Base-by-base conservation (phyloP, 345 rosid species). In the Dipteronia sinensis region DNA sequence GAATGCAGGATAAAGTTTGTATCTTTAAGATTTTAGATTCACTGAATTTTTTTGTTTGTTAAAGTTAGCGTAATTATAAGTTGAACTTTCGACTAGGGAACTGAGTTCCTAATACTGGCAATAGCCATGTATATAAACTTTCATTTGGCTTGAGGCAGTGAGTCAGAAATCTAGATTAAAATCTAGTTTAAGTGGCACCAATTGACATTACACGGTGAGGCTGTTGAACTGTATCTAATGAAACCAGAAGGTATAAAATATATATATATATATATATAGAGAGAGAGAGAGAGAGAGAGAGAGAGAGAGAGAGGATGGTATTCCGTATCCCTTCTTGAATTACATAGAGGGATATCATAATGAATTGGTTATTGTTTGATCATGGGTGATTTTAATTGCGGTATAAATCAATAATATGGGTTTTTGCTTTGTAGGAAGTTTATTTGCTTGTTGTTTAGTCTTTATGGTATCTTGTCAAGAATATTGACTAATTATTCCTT, bases 401-500 rank as follows among this genome's bases (percentile, higher is more conserved):
- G 38, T 53, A 5, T 12, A 34, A 10, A 51, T 72, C 4, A 27
- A 9, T 59, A 20, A 22, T 6, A 2, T 44, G 6, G 40, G 20
- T 72, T 22, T n/a, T 8, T 77, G 23, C 44, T 13, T 13, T 0
- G 20, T 73, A 10, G 12, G 53, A 46, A 40, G 25, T 13, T 38
- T 59, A 55, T 42, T 69, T 67, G 56, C 64, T 65, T 71, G 40
- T 29, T n/a, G 17, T 10, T 56, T 10, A 58, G 31, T 20, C 46
- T 55, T 40, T 44, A 17, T 58, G 16, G 13, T 67, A 8, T 19
- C 8, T 1, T 44, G 34, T 72, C 11, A 4, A 8, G n/a, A 58
- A 6, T 65, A 16, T 27, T 20, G 12, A 46, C 76, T 78, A 38
- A 76, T 68, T 49, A 56, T 74, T 76, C 22, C 23, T 46, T 31